A percentile compares a stretch with the other conserved stretches of the same genome.
phyloP scores from a whole-genome alignment of 805 yeast genomes.

The Cyberlindnera maclurae region DNA sequence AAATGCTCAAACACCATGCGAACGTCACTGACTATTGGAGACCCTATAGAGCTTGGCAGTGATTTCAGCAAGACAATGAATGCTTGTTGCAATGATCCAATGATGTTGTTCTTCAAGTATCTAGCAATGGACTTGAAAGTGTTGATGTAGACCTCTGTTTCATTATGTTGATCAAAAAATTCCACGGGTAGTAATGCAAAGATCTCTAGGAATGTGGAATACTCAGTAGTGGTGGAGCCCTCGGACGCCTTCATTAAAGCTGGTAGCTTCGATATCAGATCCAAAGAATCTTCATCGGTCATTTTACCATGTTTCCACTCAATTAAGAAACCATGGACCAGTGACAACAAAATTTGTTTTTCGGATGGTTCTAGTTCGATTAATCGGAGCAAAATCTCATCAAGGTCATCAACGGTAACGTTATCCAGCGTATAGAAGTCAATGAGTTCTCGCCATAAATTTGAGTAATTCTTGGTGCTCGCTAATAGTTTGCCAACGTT shows the following conservation, averaged over 20 bases:
- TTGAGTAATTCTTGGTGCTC: slow-evolving; percentile 7
- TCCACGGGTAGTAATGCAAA: slow-evolving; percentile 13
- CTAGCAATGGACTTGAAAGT: slow-evolving; percentile 10
- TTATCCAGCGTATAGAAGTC: slow-evolving; percentile 38
- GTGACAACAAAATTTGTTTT: slow-evolving; percentile 27
- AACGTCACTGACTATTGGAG: slow-evolving; percentile 10
- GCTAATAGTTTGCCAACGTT: slow-evolving; percentile 29
- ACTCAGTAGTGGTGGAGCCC: slow-evolving; percentile 5
- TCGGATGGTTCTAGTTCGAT: slow-evolving; percentile 24
- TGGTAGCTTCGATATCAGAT: slow-evolving; percentile 8
- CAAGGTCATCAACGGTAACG: slow-evolving; percentile 27
- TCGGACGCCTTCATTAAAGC: slow-evolving; percentile 13
- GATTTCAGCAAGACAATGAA: slow-evolving; percentile 7
- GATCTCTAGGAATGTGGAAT: slow-evolving; percentile 12
- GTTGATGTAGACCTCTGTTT: slow-evolving; percentile 8
- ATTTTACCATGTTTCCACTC: slow-evolving; percentile 4
- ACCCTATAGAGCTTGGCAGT: slow-evolving; percentile 1
- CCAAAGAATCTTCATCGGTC: slow-evolving; percentile 1
- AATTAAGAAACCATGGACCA: slow-evolving; percentile 33
- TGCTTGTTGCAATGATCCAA: slow-evolving; percentile 9
- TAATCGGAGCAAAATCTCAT: slow-evolving; percentile 26
- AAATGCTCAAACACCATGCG: slow-evolving; percentile 5
- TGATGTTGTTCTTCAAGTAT: slow-evolving; percentile 16
- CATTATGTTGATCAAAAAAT: slow-evolving; percentile 19
- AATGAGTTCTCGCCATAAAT: slow-evolving; percentile 27